These are phyloP conservation scores for Bruguiera sexangula DNA, from an alignment of 345 rosid genomes.

Conservation along the genomic window DNA sequence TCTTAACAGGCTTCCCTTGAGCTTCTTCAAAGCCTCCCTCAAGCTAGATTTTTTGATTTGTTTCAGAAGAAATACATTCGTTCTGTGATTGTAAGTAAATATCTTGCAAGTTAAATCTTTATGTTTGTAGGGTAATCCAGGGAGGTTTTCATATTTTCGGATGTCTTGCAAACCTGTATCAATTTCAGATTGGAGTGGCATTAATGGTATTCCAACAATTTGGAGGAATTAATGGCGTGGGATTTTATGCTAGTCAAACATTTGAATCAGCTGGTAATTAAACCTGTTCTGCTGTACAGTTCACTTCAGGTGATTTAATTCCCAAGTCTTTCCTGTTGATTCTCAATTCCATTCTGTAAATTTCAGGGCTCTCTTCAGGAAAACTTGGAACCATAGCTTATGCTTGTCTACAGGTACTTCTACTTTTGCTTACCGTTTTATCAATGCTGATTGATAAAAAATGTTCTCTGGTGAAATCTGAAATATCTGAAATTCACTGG, in stretches of 20 bases:
- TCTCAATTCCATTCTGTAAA: neutral
- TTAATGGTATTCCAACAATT: slow-evolving; percentile 87
- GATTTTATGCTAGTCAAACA: slow-evolving; percentile 83
- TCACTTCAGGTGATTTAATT: neutral
- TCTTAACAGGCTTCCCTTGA: slow-evolving; percentile 41
- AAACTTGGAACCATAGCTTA: slow-evolving; percentile 74
- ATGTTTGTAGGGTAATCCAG: neutral
- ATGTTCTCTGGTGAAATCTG: no score
- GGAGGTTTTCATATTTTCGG: neutral
- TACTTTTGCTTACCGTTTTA: no score
- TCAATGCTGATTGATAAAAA: no score
- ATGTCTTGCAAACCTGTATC: slow-evolving; percentile 7
- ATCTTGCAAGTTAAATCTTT: neutral
- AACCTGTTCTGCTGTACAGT: neutral
- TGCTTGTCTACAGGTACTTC: slow-evolving; percentile 70
- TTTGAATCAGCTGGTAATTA: slow-evolving; percentile 74
- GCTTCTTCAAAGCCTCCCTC: slow-evolving; percentile 61
- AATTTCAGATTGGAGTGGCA: slow-evolving; percentile 70
- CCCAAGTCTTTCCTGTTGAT: neutral
- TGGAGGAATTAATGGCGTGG: slow-evolving; percentile 75
- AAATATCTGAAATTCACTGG: slow-evolving; percentile 1
- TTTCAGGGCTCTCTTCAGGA: slow-evolving; percentile 69
- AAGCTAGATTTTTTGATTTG: slow-evolving; percentile 58
- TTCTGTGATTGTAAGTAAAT: slow-evolving; percentile 56
- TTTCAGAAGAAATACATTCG: slow-evolving; percentile 58